Evolutionary conservation across 2,329 filamentous ascomycete species (phyloP).

Genomic region (Pseudogymnoascus sp.): DNA sequence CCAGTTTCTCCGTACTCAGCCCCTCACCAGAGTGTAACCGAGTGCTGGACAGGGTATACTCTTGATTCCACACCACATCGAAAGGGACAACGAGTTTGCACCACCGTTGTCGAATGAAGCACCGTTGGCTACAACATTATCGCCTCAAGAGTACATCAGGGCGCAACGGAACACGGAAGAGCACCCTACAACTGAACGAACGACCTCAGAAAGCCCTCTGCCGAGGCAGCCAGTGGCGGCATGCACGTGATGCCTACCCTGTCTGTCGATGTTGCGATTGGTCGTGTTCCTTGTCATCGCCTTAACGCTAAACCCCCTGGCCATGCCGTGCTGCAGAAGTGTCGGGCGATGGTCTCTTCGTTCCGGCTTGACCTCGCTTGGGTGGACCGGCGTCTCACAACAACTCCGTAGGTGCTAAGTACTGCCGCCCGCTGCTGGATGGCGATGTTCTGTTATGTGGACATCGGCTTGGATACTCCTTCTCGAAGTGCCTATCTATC

Average conservation of each 20-base stretch:
- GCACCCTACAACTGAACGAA: not conserved
- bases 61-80: not conserved
- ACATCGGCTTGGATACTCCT: not conserved
- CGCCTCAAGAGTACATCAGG: not conserved
- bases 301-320: not conserved
- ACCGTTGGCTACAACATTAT: not conserved
- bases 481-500: not conserved
- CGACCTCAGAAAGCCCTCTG: not conserved
- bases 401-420: not conserved
- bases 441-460: not conserved
- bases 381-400: not conserved
- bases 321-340: not conserved
- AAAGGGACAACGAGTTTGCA: not conserved
- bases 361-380: constrained; percentile 2
- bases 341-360: not conserved
- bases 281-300: not conserved
- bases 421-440: not conserved
- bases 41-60: not conserved
- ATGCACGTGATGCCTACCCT: not conserved
- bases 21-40: not conserved
- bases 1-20: not conserved
- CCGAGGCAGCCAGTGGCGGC: not conserved
- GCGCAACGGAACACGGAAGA: not conserved
- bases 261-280: not conserved
- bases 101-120: not conserved